Conservation (phyloP, 345 rosid species). For the Sisymbrium irio region DNA sequence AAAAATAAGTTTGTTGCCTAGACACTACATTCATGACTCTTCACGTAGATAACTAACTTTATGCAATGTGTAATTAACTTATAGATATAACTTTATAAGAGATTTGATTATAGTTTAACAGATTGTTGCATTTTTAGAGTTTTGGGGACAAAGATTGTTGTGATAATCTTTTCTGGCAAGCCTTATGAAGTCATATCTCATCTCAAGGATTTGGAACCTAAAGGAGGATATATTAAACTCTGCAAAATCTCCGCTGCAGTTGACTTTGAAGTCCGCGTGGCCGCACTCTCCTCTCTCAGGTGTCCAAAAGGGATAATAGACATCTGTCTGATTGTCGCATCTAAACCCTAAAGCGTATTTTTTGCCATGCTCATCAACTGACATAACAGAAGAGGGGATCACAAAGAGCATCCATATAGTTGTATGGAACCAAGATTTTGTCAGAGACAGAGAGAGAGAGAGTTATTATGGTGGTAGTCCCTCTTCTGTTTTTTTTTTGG, state of each 20-base stretch:
- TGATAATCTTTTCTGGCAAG: conserved; percentile 34
- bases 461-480: conserved; percentile 13
- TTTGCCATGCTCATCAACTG: neutral
- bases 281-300: conserved; percentile 34
- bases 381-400: neutral
- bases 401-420: conserved; percentile 10
- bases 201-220: conserved; percentile 33
- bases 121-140: conserved; percentile 13
- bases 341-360: fast-evolving
- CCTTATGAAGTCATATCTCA: neutral
- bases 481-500: neutral
- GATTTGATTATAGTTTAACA: neutral
- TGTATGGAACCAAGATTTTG: neutral
- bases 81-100: no score
- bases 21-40: no score
- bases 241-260: conserved; percentile 8
- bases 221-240: conserved; percentile 13
- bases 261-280: conserved; percentile 35
- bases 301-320: conserved; percentile 38
- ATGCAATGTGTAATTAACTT: no score
- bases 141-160: conserved; percentile 22
- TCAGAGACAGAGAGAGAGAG: neutral
- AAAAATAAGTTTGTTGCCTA: no score
- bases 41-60: no score
- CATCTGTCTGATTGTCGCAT: neutral